phyloP scores from a whole-genome alignment of 2,329 filamentous ascomycete genomes.

The Trichothecium sympodiale region DNA sequence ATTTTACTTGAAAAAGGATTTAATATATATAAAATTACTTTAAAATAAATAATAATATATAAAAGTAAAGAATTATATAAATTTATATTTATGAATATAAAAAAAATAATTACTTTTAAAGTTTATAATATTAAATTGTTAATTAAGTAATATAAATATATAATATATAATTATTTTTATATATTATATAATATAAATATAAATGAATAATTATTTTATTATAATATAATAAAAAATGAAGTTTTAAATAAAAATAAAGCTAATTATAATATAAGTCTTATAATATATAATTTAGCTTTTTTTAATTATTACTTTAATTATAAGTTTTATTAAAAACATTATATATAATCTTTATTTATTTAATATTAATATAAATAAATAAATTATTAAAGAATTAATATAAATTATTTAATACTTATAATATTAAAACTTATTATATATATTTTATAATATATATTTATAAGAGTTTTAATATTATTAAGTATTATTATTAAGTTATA shows the following conservation, averaged over 20 bases:
- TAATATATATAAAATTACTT: neutral
- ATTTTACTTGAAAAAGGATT: constrained; percentile 2
- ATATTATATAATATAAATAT: constrained; percentile 1
- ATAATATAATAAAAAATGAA: neutral
- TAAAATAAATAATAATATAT: neutral
- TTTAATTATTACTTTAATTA: neutral
- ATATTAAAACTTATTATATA: neutral
- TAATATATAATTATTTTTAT: constrained; percentile 2
- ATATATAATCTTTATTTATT: constrained; percentile 1
- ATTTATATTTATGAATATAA: neutral
- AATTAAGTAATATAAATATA: neutral
- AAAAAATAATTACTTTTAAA: constrained; percentile 2
- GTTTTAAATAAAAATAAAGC: neutral
- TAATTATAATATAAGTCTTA: neutral
- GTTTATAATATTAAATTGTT: constrained; percentile 2
- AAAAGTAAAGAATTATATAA: neutral
- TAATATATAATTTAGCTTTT: neutral
- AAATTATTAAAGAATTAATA: neutral
- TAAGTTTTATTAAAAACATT: neutral
- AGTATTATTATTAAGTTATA: too few species aligned
- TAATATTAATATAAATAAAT: neutral
- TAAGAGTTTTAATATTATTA: too few species aligned
- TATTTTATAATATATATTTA: too few species aligned
- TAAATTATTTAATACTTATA: neutral
- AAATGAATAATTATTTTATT: constrained; percentile 1